Evolutionary conservation across 2,329 filamentous ascomycete species (phyloP).

Genomic region (Eutypella sp.): DNA sequence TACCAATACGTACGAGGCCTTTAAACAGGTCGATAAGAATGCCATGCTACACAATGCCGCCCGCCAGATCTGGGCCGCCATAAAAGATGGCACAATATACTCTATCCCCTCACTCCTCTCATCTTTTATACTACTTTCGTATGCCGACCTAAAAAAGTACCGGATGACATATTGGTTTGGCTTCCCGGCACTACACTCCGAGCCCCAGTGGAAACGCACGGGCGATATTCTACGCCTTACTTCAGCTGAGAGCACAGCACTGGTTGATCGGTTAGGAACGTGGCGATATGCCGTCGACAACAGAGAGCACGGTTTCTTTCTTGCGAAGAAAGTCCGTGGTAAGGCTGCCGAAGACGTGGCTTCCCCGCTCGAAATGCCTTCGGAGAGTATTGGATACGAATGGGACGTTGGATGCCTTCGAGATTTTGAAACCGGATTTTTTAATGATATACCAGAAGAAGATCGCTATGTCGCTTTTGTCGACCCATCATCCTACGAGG

Average conservation of each 20-base stretch:
- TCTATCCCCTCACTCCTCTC: conserved; percentile 87
- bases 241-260: conserved; percentile 64
- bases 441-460: conserved; percentile 62
- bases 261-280: conserved; percentile 80
- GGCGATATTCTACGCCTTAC: conserved; percentile 53
- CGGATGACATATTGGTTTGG: conserved; percentile 98
- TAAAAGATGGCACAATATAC: conserved; percentile 93
- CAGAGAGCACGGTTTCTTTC: conserved; percentile 88
- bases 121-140: conserved; percentile 85
- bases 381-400: conserved; percentile 56
- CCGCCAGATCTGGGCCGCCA: conserved; percentile 93
- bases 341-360: conserved; percentile 23
- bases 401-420: conserved; percentile 78
- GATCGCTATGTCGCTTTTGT: conserved; percentile 84
- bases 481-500: conserved; percentile 85
- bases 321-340: conserved; percentile 70
- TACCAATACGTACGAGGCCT: conserved; percentile 92
- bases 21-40: conserved; percentile 75
- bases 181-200: conserved; percentile 87
- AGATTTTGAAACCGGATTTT: conserved; percentile 83
- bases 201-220: conserved; percentile 71
- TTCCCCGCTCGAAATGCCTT: conserved; percentile 47
- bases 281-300: conserved; percentile 81
- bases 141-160: conserved; percentile 95
- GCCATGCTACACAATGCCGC: conserved; percentile 75